Evolutionary conservation across 1,284 basidiomycete genomes (phyloP).

Genomic region (Boletus sp.): DNA sequence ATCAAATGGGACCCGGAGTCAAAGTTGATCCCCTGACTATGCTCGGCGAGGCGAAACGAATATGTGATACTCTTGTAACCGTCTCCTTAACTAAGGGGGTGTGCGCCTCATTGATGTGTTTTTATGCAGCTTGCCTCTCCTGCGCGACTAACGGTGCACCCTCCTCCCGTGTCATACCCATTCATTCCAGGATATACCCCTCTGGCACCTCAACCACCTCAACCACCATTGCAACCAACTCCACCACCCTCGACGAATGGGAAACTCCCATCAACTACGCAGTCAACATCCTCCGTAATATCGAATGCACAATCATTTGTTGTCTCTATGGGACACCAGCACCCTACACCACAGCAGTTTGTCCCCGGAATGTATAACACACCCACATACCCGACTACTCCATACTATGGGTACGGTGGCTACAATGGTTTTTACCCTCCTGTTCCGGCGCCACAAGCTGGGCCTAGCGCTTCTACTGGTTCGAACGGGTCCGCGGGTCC

Average conservation of each 20-base stretch:
- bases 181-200: conserved; percentile 40
- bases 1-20: conserved; percentile 62
- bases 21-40: conserved; percentile 70
- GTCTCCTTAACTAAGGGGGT: conserved; percentile 10
- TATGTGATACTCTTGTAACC: conserved; percentile 70
- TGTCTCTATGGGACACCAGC: conserved; percentile 51
- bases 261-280: conserved; percentile 26
- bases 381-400: conserved; percentile 52
- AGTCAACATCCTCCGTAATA: conserved; percentile 43
- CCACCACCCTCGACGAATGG: conserved; percentile 30
- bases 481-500: conserved; percentile 18
- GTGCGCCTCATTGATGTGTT: conserved; percentile 12
- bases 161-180: conserved; percentile 58
- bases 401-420: conserved; percentile 49
- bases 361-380: conserved; percentile 38
- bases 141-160: conserved; percentile 55
- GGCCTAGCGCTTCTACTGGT: conserved; percentile 27
- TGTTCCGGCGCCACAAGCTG: conserved; percentile 22
- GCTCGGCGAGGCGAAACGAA: conserved; percentile 69
- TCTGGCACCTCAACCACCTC: conserved; percentile 19
- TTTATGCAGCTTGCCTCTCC: conserved; percentile 61
- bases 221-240: conserved; percentile 22
- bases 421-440: conserved; percentile 36
- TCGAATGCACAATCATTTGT: conserved; percentile 69
- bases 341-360: conserved; percentile 36